phyloP scores from a whole-genome alignment of 1,284 basidiomycete species.

The Fomitopsis palustris region DNA sequence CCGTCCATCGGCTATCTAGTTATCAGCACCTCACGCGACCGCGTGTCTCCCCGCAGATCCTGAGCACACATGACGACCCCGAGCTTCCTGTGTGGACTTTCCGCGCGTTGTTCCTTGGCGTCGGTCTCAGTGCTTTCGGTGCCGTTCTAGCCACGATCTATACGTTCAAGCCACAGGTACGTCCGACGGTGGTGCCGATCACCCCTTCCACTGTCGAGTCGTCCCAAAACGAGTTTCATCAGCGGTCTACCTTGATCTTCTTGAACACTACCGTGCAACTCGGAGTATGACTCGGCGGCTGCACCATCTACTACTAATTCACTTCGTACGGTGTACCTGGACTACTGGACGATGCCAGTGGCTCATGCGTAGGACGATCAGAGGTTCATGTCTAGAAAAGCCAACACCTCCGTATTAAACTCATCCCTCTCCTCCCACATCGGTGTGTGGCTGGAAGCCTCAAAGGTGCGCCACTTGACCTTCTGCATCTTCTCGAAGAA shows the following conservation, averaged over 20 bases:
- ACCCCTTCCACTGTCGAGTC: too few species aligned
- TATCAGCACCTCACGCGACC: neutral
- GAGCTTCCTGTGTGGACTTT: constrained; percentile 56
- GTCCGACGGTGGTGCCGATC: neutral
- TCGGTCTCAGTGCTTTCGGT: constrained; percentile 59
- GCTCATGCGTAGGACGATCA: too few species aligned
- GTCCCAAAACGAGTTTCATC: too few species aligned
- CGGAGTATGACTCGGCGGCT: too few species aligned
- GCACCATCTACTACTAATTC: too few species aligned
- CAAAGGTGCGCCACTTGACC: constrained; percentile 26
- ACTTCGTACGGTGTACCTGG: too few species aligned
- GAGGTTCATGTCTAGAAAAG: constrained; percentile 16
- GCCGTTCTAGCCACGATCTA: constrained; percentile 56
- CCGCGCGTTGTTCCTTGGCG: constrained; percentile 54
- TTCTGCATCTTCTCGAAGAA: constrained; percentile 22
- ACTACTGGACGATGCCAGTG: too few species aligned
- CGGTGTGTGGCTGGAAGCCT: constrained; percentile 26
- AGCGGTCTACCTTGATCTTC: too few species aligned
- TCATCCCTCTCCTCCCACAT: constrained; percentile 27
- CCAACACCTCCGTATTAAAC: constrained; percentile 21
- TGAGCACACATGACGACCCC: constrained; percentile 54
- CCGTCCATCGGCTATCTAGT: neutral
- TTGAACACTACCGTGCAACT: too few species aligned
- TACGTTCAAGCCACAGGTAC: constrained; percentile 54
- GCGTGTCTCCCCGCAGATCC: constrained; percentile 30